These are phyloP conservation scores for Aspergillus incahuasiensis DNA, from an alignment of 495 filamentous ascomycete species.

Conservation along the genomic window DNA sequence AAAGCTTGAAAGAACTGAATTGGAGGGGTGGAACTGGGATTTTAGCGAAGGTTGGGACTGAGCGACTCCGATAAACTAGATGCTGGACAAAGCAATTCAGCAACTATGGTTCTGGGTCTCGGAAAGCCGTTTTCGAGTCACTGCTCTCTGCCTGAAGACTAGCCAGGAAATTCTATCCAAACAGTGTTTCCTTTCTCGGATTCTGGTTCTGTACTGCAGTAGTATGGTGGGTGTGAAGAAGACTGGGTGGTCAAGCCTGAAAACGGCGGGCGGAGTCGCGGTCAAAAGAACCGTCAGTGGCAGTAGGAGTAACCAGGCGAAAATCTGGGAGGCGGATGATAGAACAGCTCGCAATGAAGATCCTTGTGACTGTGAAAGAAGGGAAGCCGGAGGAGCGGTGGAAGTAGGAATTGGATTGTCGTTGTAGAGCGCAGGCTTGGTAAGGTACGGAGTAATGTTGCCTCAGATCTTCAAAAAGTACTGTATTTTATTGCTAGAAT, in stretches of 20 bases:
- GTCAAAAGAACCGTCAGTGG: conserved; percentile 1
- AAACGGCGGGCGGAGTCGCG: conserved; percentile 18
- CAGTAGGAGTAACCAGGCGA: background rate
- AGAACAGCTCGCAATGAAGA: background rate
- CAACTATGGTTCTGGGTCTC: conserved; percentile 6
- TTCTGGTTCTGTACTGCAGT: background rate
- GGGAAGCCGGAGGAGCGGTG: background rate
- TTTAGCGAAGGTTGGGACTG: conserved; percentile 19
- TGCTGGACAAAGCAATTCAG: conserved; percentile 22
- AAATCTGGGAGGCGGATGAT: background rate
- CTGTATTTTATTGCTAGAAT: background rate
- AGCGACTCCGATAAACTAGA: conserved; percentile 9
- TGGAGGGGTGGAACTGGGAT: conserved; percentile 10
- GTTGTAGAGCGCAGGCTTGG: background rate
- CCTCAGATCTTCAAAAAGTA: background rate
- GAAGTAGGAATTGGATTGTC: background rate
- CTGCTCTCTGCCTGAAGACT: background rate
- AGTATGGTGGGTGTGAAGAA: conserved; percentile 4
- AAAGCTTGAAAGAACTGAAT: conserved; percentile 13
- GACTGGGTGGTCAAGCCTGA: conserved; percentile 12
- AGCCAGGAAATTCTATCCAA: conserved; percentile 1
- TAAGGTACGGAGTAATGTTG: background rate
- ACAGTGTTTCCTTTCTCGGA: conserved; percentile 5
- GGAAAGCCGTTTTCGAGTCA: background rate
- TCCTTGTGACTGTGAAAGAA: background rate